Conservation (phyloP, 345 rosid genomes). For the Eutrema japonicum region DNA sequence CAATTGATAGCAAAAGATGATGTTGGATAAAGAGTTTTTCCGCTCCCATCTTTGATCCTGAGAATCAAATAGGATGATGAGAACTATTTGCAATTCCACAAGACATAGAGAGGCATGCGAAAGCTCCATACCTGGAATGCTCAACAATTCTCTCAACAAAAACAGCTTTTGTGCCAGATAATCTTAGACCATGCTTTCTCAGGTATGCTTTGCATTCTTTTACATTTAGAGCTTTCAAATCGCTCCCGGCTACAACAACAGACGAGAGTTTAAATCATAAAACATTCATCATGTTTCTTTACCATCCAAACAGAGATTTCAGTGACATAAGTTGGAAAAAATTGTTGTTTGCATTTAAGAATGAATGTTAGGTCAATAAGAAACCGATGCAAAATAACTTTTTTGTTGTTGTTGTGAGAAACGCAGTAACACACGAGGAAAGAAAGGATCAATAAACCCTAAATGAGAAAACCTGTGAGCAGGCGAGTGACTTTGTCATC, state of each 20-base stretch:
- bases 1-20: slow-evolving; percentile 61
- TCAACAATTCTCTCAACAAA: slow-evolving; percentile 55
- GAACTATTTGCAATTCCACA: not conserved
- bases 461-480: slow-evolving; percentile 48
- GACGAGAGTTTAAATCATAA: slow-evolving; percentile 18
- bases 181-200: slow-evolving; percentile 55
- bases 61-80: not conserved
- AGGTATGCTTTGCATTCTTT: slow-evolving; percentile 59
- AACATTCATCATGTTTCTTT: not conserved
- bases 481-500: slow-evolving; percentile 42
- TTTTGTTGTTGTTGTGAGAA: not conserved
- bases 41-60: slow-evolving; percentile 62
- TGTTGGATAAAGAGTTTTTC: slow-evolving; percentile 52
- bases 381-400: not conserved
- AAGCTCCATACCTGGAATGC: slow-evolving; percentile 54
- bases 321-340: not conserved
- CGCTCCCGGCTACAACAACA: slow-evolving; percentile 47
- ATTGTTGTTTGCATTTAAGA: not conserved
- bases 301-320: not conserved
- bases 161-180: slow-evolving; percentile 55
- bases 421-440: not conserved
- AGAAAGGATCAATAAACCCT: slow-evolving; percentile 19
- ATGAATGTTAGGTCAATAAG: not conserved
- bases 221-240: slow-evolving; percentile 47
- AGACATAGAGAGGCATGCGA: slow-evolving; percentile 5